Percentiles rank a stretch among this genome's conserved stretches.
Evolutionary conservation across 345 rosid species (phyloP).

Genomic region (Microcos paniculata): DNA sequence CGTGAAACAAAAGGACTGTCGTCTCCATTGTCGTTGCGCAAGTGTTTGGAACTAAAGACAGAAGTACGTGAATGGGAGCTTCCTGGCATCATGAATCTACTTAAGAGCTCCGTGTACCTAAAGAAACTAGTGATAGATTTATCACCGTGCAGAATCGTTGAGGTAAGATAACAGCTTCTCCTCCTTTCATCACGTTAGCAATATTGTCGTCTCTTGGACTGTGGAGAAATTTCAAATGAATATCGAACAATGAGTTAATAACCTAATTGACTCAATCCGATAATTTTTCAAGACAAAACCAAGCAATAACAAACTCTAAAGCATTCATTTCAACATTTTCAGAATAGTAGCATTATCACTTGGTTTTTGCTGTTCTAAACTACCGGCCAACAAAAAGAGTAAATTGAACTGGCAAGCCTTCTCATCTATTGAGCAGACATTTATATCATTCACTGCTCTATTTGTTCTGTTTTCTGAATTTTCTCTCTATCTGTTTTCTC

Average conservation of each 20-base stretch:
- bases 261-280: background rate
- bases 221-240: background rate
- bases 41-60: constrained; percentile 27
- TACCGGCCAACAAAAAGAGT: no score
- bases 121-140: constrained; percentile 33
- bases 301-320: background rate
- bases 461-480: background rate
- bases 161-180: background rate
- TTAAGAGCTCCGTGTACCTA: constrained; percentile 29
- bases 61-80: constrained; percentile 28
- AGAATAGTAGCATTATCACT: background rate
- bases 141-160: background rate
- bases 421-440: background rate
- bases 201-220: background rate
- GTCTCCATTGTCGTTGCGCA: constrained; percentile 23
- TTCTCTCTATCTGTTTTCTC: background rate
- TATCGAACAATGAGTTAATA: background rate
- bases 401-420: background rate
- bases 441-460: background rate
- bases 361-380: background rate
- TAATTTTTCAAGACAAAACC: background rate
- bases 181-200: background rate
- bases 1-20: constrained; percentile 8
- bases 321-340: background rate
- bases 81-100: constrained; percentile 30